phyloP scores from a whole-genome alignment of 306 rosid genomes.

The Quercus dentata region DNA sequence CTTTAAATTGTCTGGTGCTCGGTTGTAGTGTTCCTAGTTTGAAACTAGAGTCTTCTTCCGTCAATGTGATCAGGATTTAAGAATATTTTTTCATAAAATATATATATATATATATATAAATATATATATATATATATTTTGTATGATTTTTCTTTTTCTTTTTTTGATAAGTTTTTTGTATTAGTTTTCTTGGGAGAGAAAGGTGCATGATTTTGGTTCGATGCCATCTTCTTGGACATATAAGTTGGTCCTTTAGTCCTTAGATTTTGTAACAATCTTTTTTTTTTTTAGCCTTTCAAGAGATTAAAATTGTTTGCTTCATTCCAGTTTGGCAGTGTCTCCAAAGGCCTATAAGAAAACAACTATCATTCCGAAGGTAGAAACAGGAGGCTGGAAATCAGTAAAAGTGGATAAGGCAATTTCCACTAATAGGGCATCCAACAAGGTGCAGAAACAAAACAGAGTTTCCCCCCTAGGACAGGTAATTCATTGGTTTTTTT shows the following conservation, averaged over 20 bases:
- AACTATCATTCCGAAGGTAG: conserved; percentile 39
- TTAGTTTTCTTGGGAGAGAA: not conserved
- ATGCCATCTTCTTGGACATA: not conserved
- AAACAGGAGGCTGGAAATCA: conserved; percentile 66
- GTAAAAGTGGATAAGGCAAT: conserved; percentile 45
- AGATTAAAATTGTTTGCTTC: conserved; percentile 25
- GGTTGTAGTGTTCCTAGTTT: not conserved
- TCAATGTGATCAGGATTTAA: not conserved
- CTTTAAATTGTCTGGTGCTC: not conserved
- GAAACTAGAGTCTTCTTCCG: not conserved
- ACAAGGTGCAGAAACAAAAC: conserved; percentile 39
- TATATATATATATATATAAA: too few species aligned
- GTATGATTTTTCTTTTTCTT: not conserved
- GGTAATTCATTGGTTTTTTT: conserved; percentile 26
- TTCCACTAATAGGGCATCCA: conserved; percentile 31
- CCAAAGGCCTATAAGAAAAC: conserved; percentile 31
- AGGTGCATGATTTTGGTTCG: not conserved
- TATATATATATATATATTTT: too few species aligned
- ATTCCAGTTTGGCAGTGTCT: conserved; percentile 44
- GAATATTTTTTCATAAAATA: not conserved
- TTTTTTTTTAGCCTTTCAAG: conserved; percentile 3
- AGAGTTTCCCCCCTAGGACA: conserved; percentile 30
- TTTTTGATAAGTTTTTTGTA: not conserved
- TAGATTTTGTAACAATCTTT: not conserved
- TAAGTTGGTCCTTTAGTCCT: not conserved